Percentiles rank a stretch among this genome's conserved stretches.
These are phyloP conservation scores for Eremothecium coryli DNA, from an alignment of 1,139 yeast genomes.

Conservation along the genomic window DNA sequence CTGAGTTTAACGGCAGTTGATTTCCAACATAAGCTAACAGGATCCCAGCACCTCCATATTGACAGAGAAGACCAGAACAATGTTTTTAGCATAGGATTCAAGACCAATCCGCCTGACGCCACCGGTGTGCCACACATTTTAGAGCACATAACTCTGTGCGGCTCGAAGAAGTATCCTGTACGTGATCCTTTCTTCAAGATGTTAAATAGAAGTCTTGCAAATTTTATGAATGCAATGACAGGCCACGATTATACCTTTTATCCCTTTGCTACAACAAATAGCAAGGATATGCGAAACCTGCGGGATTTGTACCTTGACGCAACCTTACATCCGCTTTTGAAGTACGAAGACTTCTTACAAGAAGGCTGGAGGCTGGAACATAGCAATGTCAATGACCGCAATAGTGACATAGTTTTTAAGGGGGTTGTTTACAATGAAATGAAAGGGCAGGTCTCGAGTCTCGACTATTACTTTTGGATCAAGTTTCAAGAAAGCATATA, in stretches of 20 bases:
- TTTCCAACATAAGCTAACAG: conserved; percentile 56
- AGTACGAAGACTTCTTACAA: conserved; percentile 76
- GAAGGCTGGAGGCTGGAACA: conserved; percentile 98
- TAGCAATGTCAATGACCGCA: conserved; percentile 45
- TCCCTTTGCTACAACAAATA: conserved; percentile 92
- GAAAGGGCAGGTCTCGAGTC: conserved; percentile 94
- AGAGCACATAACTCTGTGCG: conserved; percentile 93
- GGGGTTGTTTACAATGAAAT: conserved; percentile 97
- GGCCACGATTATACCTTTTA: conserved; percentile 93
- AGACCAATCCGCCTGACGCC: conserved; percentile 86
- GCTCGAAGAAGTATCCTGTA: conserved; percentile 82
- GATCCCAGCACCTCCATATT: conserved; percentile 76
- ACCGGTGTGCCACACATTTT: conserved; percentile 95
- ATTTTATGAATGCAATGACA: conserved; percentile 98
- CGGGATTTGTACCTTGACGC: conserved; percentile 86
- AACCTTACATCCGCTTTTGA: conserved; percentile 70
- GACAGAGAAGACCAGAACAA: conserved; percentile 75
- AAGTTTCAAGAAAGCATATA: conserved; percentile 78
- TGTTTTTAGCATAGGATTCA: conserved; percentile 83
- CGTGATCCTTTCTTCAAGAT: conserved; percentile 96
- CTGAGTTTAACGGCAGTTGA: conserved; percentile 72
- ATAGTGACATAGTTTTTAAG: conserved; percentile 61
- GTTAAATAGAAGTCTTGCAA: conserved; percentile 80
- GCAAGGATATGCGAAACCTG: conserved; percentile 68
- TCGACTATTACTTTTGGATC: conserved; percentile 77